phyloP scores from a whole-genome alignment of 305 asterid genomes.

The Fraxinus nigra region DNA sequence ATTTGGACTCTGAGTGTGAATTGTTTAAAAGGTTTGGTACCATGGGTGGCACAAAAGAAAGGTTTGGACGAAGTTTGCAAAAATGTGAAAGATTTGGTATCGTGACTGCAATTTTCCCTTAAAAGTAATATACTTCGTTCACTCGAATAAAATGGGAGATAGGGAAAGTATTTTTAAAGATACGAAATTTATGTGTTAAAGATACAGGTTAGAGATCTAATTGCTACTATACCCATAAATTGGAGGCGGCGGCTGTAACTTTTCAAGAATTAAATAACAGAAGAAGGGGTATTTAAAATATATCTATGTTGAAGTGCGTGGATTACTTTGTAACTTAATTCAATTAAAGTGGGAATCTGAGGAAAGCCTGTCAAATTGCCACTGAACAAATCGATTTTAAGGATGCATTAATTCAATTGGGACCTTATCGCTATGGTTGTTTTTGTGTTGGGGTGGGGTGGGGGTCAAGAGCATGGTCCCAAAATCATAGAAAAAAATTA shows the following conservation, averaged over 20 bases:
- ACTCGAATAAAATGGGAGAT: not conserved
- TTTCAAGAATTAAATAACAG: not conserved
- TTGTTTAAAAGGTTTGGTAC: too few relatives aligned
- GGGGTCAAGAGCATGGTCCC: not conserved
- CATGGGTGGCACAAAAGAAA: too few relatives aligned
- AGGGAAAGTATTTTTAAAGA: not conserved
- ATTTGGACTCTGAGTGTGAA: too few relatives aligned
- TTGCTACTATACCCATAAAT: not conserved
- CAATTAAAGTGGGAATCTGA: conserved; percentile 35
- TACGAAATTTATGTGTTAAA: not conserved
- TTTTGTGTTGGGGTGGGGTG: not conserved
- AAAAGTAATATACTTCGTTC: too few relatives aligned
- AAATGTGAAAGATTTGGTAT: too few relatives aligned
- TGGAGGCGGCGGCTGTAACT: not conserved
- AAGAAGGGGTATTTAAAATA: not conserved
- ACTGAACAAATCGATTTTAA: not conserved
- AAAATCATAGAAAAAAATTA: not conserved
- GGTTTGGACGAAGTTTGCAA: too few relatives aligned
- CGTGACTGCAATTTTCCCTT: too few relatives aligned
- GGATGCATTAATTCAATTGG: not conserved
- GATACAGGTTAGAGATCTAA: not conserved
- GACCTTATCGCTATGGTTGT: not conserved
- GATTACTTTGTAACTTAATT: conserved; percentile 15
- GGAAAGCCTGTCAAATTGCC: conserved; percentile 30
- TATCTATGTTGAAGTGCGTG: conserved; percentile 23